Evolutionary conservation across 2,329 filamentous ascomycete species (phyloP).

Genomic region (Colletotrichum sp.): DNA sequence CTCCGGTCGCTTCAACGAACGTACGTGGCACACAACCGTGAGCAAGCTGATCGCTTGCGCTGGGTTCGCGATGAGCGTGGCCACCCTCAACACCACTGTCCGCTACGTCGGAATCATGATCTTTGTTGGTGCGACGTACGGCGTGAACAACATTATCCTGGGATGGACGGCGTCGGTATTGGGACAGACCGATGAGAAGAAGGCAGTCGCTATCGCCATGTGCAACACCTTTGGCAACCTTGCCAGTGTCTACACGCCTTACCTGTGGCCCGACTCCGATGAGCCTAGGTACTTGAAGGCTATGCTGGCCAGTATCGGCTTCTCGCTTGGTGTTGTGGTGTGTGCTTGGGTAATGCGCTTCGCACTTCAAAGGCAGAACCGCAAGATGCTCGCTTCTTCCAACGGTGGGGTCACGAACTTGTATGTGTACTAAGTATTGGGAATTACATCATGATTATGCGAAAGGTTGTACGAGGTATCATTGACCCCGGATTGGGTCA

Average conservation of each 20-base stretch:
- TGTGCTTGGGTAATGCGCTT: conserved; percentile 40
- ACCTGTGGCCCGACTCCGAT: conserved; percentile 21
- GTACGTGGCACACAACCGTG: conserved; percentile 52
- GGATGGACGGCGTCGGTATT: conserved; percentile 46
- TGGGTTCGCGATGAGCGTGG: conserved; percentile 27
- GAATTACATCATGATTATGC: neutral
- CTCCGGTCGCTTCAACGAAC: conserved; percentile 51
- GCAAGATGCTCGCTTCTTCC: conserved; percentile 27
- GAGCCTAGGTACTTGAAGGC: conserved; percentile 22
- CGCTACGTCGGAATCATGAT: conserved; percentile 35
- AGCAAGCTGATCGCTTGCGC: conserved; percentile 46
- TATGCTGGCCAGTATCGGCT: conserved; percentile 26
- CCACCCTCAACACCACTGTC: conserved; percentile 24
- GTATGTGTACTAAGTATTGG: conserved; percentile 29
- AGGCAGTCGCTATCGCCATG: conserved; percentile 44
- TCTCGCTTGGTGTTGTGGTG: conserved; percentile 36
- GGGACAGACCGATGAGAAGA: conserved; percentile 53
- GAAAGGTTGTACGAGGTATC: neutral
- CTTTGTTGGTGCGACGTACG: conserved; percentile 35
- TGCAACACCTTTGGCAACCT: conserved; percentile 21
- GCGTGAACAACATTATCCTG: conserved; percentile 50
- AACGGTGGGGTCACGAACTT: conserved; percentile 28
- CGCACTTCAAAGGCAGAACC: conserved; percentile 39
- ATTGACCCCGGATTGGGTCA: neutral
- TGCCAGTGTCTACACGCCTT: conserved; percentile 23